Conservation (phyloP, 2,329 filamentous ascomycete species). For the Boeremia exigua region DNA sequence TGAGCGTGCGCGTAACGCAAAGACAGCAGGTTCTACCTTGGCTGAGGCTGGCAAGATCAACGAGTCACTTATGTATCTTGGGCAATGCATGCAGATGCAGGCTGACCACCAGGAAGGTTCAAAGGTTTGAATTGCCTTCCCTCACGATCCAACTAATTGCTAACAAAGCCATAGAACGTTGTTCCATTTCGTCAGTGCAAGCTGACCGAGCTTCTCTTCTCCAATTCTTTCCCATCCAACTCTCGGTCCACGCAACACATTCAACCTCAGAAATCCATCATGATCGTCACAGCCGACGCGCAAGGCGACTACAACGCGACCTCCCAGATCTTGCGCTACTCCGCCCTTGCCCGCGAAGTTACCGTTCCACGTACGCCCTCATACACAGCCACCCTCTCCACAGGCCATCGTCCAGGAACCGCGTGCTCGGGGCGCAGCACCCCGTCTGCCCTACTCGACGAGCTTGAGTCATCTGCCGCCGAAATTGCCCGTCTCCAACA, state of each 20-base stretch:
- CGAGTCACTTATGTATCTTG: conserved; percentile 96
- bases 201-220: conserved; percentile 60
- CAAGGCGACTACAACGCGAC: conserved; percentile 95
- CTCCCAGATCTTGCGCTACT: conserved; percentile 93
- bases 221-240: conserved; percentile 56
- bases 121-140: conserved; percentile 63
- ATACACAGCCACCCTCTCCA: conserved; percentile 68
- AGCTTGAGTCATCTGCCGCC: conserved; percentile 80
- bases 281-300: conserved; percentile 96
- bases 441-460: conserved; percentile 58
- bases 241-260: conserved; percentile 54
- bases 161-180: conserved; percentile 57
- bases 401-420: conserved; percentile 39
- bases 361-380: conserved; percentile 89
- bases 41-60: conserved; percentile 98
- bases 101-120: conserved; percentile 75
- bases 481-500: conserved; percentile 81
- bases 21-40: conserved; percentile 89
- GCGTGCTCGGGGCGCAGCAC: conserved; percentile 55
- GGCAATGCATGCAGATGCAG: conserved; percentile 95
- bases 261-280: conserved; percentile 81
- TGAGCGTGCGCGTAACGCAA: conserved; percentile 89
- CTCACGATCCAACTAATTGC: neutral
- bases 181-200: conserved; percentile 71
- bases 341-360: conserved; percentile 88